Evolutionary conservation across 768 basidiomycete genomes (phyloP).

Genomic region (Lactarius trivialis): DNA sequence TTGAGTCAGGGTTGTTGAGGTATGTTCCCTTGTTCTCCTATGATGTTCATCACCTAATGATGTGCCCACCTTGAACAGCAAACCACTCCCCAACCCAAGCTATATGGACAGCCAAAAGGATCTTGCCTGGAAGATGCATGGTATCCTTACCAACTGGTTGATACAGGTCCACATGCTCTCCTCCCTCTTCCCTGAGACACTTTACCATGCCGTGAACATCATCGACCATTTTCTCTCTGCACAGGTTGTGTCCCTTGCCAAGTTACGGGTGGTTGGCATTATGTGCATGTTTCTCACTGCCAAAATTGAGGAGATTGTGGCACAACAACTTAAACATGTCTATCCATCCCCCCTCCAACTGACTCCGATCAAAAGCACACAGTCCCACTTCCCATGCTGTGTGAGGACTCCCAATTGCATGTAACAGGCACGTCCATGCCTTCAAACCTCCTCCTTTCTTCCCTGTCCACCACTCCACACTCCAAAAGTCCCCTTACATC

Average conservation of each 20-base stretch:
- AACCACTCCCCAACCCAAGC: slow-evolving; percentile 67
- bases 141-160: slow-evolving; percentile 87
- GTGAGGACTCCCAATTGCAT: slow-evolving; percentile 13
- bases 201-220: slow-evolving; percentile 85
- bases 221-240: slow-evolving; percentile 59
- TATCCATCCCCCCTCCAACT: slow-evolving; percentile 23
- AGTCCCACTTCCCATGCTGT: slow-evolving; percentile 20
- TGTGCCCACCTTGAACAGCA: slow-evolving; percentile 41
- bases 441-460: slow-evolving; percentile 4
- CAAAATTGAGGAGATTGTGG: slow-evolving; percentile 90
- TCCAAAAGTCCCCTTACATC: slow-evolving; percentile 15
- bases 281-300: slow-evolving; percentile 82
- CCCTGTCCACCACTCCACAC: background rate
- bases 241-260: slow-evolving; percentile 52
- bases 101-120: slow-evolving; percentile 84
- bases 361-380: slow-evolving; percentile 25
- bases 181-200: slow-evolving; percentile 80
- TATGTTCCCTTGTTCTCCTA: slow-evolving; percentile 30
- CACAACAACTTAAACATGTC: slow-evolving; percentile 35
- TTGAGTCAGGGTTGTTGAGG: slow-evolving; percentile 82
- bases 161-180: slow-evolving; percentile 86
- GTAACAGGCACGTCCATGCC: background rate
- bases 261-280: slow-evolving; percentile 77
- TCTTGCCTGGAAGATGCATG: slow-evolving; percentile 85
- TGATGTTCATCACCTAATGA: slow-evolving; percentile 21